A percentile compares a stretch with the other conserved stretches of the same genome.
Conservation (phyloP, 441 rosid genomes). For the Populus hybrid region DNA sequence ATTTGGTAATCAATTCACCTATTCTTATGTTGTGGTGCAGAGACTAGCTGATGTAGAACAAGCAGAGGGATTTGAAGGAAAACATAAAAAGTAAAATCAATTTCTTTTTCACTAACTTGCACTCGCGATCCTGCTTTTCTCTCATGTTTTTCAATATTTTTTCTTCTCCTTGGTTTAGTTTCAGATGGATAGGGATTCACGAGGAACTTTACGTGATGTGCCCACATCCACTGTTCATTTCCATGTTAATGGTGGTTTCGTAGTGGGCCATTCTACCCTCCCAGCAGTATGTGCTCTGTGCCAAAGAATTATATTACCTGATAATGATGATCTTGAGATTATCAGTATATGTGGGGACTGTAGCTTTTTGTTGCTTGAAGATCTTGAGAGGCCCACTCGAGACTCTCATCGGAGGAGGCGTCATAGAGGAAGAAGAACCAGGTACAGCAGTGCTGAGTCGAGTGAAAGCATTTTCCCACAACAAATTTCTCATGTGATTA, state of each 20-base stretch:
- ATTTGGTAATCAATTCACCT: background rate
- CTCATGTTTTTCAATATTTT: background rate
- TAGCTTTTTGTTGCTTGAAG: conserved; percentile 72
- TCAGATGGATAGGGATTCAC: conserved; percentile 45
- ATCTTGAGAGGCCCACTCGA: conserved; percentile 45
- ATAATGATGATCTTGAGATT: conserved; percentile 43
- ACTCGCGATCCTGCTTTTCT: background rate
- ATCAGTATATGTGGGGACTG: conserved; percentile 73
- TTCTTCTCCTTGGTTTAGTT: conserved; percentile 18
- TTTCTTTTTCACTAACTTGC: background rate
- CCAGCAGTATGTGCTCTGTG: conserved; percentile 55
- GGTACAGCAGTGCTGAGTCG: conserved; percentile 69
- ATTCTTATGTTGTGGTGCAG: background rate
- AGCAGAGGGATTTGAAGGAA: background rate
- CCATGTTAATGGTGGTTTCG: conserved; percentile 21
- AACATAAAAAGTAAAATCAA: too few relatives aligned
- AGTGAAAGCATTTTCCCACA: conserved; percentile 50
- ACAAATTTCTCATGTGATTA: conserved; percentile 52
- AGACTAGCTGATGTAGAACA: background rate
- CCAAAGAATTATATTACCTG: conserved; percentile 47
- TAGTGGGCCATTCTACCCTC: conserved; percentile 29
- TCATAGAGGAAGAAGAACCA: conserved; percentile 40
- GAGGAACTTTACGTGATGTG: conserved; percentile 18
- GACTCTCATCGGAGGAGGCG: conserved; percentile 38
- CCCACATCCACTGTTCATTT: conserved; percentile 14